Conservation (phyloP, 192 early-diverging fungal species). For the Mortierella hygrophila region DNA sequence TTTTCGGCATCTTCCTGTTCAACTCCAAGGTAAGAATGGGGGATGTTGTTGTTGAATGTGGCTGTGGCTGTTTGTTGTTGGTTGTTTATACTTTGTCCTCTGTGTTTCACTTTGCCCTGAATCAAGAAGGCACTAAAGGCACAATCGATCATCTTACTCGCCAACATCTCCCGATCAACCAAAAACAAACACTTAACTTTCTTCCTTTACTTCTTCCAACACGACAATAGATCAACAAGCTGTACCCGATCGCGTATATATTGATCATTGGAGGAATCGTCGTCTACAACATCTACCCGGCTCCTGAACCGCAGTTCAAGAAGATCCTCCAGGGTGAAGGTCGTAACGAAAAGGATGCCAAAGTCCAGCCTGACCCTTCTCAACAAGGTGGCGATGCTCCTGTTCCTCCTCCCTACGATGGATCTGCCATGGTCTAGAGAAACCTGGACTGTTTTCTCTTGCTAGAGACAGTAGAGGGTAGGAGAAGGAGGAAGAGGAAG, state of each 20-base stretch:
- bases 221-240: slow-evolving; percentile 43
- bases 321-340: slow-evolving; percentile 15
- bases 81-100: too few relatives aligned
- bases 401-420: background rate
- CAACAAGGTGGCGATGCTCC: background rate
- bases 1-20: slow-evolving; percentile 82
- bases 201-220: background rate
- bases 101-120: background rate
- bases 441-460: background rate
- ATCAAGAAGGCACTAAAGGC: background rate
- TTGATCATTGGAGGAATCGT: slow-evolving; percentile 75
- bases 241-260: slow-evolving; percentile 79
- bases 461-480: too few relatives aligned
- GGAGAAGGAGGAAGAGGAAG: too few relatives aligned
- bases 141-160: background rate
- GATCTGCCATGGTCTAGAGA: background rate
- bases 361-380: background rate
- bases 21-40: slow-evolving; percentile 61
- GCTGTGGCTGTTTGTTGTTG: too few relatives aligned
- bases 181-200: background rate
- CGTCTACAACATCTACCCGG: slow-evolving; percentile 76
- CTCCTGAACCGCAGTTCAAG: slow-evolving; percentile 64
- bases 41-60: too few relatives aligned
- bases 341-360: background rate
- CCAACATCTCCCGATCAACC: too few relatives aligned